Evolutionary conservation across 1,284 basidiomycete genomes (phyloP).

Genomic region (Boletellus sp.): DNA sequence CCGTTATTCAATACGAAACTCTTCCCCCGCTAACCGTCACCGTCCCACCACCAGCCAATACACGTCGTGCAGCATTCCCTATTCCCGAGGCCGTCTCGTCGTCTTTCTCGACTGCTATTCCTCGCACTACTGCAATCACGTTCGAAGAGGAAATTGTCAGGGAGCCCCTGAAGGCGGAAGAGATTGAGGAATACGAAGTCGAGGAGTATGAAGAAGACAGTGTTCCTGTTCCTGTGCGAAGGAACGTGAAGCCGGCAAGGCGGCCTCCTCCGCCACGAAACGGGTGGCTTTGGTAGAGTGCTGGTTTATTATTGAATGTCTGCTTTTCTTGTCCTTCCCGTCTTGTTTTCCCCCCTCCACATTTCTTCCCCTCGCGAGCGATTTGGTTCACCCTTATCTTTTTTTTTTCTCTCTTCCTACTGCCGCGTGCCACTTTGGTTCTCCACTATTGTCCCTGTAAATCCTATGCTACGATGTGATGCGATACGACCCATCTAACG

Average conservation of each 20-base stretch:
- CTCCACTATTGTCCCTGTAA: slow-evolving; percentile 16
- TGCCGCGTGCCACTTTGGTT: slow-evolving; percentile 1
- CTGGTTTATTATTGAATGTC: slow-evolving; percentile 15
- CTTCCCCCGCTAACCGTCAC: slow-evolving; percentile 50
- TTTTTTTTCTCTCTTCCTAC: neutral
- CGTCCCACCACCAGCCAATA: slow-evolving; percentile 72
- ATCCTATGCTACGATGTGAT: slow-evolving; percentile 20
- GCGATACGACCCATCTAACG: slow-evolving; percentile 26
- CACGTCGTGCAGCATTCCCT: slow-evolving; percentile 69
- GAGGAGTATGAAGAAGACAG: slow-evolving; percentile 35
- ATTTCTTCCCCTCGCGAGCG: slow-evolving; percentile 4
- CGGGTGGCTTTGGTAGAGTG: slow-evolving; percentile 33
- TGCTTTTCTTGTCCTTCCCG: slow-evolving; percentile 8
- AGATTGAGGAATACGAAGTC: slow-evolving; percentile 35
- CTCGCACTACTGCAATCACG: slow-evolving; percentile 64
- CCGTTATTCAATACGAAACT: slow-evolving; percentile 59
- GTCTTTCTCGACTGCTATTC: slow-evolving; percentile 50
- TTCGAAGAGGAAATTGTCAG: slow-evolving; percentile 51
- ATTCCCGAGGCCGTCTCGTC: slow-evolving; percentile 58
- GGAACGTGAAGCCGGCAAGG: slow-evolving; percentile 30
- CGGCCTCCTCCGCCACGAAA: slow-evolving; percentile 26
- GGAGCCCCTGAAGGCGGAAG: slow-evolving; percentile 28
- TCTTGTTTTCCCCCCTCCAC: slow-evolving; percentile 5
- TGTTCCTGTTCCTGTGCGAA: slow-evolving; percentile 26
- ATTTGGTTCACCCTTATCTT: slow-evolving; percentile 21